Evolutionary conservation across 495 filamentous ascomycete genomes (phyloP), one percentile per base, ranked within the genome.

Genomic region (Elasticomyces elasticus): DNA sequence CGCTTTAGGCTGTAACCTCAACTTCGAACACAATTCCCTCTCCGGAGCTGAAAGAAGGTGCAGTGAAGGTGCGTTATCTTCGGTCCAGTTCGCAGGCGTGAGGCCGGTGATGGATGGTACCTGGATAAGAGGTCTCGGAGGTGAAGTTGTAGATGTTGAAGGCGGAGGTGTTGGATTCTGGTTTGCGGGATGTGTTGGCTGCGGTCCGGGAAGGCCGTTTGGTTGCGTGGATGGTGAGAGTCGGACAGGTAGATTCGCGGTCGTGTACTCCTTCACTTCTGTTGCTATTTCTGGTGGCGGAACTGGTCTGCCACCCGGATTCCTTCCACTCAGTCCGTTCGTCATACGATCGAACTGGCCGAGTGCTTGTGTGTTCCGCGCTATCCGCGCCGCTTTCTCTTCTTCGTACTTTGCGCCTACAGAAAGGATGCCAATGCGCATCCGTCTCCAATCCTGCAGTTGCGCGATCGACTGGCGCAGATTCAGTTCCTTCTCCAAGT

Each of bases 381-480:
- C 62, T 85, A 81, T n/a, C 78, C 82, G 31, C 87, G 79, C 45
- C 75, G 72, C 52, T 67, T 97, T 99, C 64, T 97, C 94, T 53
- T 82, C 75, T 67, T 99, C 92, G 66, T 92, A 99, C 66, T 92
- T 95, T 69, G 95, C 89, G 22, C 94, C 94, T 27, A 81, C 78
- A 47, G 85, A 81, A 25, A 99, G 71, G 54, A 92, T 88, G 11
- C 81, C 81, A 38, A 97, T 89, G 25, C 83, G 79, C 69, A 85
- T 81, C 17, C 80, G 77, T 19, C 94, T 80, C 92, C 92, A 99
- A 64, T 97, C 92, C 61, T 97, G 90, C 4, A 99, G 74, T 62
- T 96, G 92, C 2, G 75, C 49, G 51, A 99, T 92, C 3, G 94
- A 94, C 65, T 92, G 79, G 11, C 94, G 82, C 4, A 99, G 73